These are phyloP conservation scores for Erodium texanum DNA, from an alignment of 441 rosid species.

Conservation along the genomic window DNA sequence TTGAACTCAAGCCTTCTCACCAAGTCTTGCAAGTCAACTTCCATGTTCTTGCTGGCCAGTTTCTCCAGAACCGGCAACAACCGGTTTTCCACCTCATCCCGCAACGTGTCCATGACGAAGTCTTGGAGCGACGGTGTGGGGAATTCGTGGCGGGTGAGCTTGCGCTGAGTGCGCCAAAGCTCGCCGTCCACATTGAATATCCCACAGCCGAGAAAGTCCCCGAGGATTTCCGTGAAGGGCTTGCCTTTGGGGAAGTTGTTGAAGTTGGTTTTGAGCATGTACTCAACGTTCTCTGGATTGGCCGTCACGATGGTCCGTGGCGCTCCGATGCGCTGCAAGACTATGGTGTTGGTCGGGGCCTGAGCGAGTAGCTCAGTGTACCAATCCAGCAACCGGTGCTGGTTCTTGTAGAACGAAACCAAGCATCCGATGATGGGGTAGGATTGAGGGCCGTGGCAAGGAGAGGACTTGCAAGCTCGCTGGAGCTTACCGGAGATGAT, in stretches of 20 bases:
- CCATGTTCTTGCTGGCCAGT: conserved; percentile 15
- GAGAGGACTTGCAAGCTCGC: conserved; percentile 12
- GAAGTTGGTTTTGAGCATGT: conserved; percentile 53
- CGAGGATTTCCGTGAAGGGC: conserved; percentile 55
- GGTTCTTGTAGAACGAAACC: conserved; percentile 55
- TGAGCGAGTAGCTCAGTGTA: conserved; percentile 54
- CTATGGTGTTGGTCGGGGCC: conserved; percentile 48
- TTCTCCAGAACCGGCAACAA: conserved; percentile 33
- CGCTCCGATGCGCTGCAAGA: conserved; percentile 50
- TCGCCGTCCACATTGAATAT: conserved; percentile 55
- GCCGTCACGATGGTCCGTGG: conserved; percentile 52
- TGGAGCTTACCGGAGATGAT: conserved; percentile 16
- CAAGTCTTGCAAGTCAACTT: conserved; percentile 43
- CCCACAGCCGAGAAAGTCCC: conserved; percentile 66
- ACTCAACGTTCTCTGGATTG: conserved; percentile 48
- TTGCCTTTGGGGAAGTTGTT: conserved; percentile 56
- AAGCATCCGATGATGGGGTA: conserved; percentile 71
- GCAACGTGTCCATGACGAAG: conserved; percentile 26
- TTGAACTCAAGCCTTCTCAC: conserved; percentile 40
- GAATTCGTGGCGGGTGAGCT: conserved; percentile 46
- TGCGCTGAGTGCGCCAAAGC: conserved; percentile 45
- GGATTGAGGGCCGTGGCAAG: conserved; percentile 36
- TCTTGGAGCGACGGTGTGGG: conserved; percentile 33
- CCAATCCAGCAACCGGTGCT: conserved; percentile 64
- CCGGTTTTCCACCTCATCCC: conserved; percentile 29